phyloP scores from a whole-genome alignment of 108 stramenopile genomes.

The Skeletonema tropicum region DNA sequence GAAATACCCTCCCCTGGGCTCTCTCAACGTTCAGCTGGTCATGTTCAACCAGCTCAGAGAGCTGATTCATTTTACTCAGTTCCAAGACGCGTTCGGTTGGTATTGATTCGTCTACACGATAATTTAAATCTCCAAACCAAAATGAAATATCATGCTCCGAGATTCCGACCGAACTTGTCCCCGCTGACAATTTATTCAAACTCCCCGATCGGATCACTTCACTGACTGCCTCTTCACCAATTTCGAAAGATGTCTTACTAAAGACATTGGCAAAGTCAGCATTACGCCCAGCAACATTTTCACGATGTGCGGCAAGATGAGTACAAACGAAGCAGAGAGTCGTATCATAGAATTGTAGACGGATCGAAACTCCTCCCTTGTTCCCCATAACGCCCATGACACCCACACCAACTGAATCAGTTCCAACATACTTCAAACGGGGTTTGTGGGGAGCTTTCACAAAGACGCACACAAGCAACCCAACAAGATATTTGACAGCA shows the following conservation, averaged over 20 bases:
- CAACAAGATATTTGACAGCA: slow-evolving; percentile 86
- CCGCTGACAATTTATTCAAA: slow-evolving; percentile 57
- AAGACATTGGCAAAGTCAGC: slow-evolving; percentile 92
- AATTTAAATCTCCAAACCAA: slow-evolving; percentile 98
- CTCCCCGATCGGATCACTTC: slow-evolving; percentile 82
- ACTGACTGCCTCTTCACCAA: slow-evolving; percentile 85
- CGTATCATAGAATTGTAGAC: slow-evolving; percentile 91
- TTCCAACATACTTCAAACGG: slow-evolving; percentile 68
- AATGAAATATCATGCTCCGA: slow-evolving; percentile 95
- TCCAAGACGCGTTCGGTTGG: slow-evolving; percentile 84
- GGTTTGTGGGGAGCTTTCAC: slow-evolving; percentile 75
- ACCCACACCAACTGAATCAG: slow-evolving; percentile 91
- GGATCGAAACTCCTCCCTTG: slow-evolving; percentile 95
- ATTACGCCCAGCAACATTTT: slow-evolving; percentile 95
- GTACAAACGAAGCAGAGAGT: slow-evolving; percentile 94
- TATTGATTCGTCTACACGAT: slow-evolving; percentile 92
- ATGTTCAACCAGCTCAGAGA: slow-evolving; percentile 76
- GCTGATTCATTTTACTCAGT: slow-evolving; percentile 57
- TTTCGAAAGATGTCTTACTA: slow-evolving; percentile 81
- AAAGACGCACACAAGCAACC: slow-evolving; percentile 92
- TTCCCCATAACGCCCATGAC: slow-evolving; percentile 99
- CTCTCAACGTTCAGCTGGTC: slow-evolving; percentile 99
- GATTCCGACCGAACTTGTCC: slow-evolving; percentile 63
- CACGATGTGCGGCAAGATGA: slow-evolving; percentile 98
- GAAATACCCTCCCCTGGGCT: slow-evolving; percentile 87